Evolutionary conservation across 257 asterid species (phyloP).

Genomic region (Capsicum pubescens): DNA sequence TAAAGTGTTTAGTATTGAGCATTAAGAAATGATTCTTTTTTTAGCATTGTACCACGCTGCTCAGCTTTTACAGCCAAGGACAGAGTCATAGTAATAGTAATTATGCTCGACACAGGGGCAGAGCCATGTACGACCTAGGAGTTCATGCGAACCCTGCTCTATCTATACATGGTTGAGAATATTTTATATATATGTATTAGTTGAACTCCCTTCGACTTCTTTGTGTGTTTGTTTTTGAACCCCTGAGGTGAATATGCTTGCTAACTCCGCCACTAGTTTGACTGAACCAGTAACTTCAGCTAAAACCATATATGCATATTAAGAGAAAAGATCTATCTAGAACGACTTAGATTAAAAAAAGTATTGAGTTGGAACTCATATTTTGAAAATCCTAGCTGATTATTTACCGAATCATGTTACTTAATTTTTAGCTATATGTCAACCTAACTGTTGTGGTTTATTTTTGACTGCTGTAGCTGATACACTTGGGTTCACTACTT

Average conservation of each 20-base stretch:
- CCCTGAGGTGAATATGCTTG: no score
- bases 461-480: conserved; percentile 59
- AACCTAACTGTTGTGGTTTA: not conserved
- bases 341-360: no score
- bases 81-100: not conserved
- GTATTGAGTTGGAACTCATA: not conserved
- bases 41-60: not conserved
- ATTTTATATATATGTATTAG: no score
- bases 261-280: no score
- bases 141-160: no score
- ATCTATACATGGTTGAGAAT: no score
- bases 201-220: no score
- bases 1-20: not conserved
- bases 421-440: not conserved
- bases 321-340: no score
- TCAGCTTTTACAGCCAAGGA: not conserved
- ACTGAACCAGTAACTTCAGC: not conserved
- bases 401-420: not conserved
- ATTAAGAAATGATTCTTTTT: not conserved
- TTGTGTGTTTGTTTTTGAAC: no score
- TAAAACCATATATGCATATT: not conserved
- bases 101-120: no score
- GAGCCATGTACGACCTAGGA: no score
- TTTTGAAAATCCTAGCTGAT: not conserved
- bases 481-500: conserved; percentile 71